Percentiles rank a stretch among this genome's conserved stretches.
phyloP scores from a whole-genome alignment of 176 grass and related monocot species.

The Bolboschoenus planiculmis region DNA sequence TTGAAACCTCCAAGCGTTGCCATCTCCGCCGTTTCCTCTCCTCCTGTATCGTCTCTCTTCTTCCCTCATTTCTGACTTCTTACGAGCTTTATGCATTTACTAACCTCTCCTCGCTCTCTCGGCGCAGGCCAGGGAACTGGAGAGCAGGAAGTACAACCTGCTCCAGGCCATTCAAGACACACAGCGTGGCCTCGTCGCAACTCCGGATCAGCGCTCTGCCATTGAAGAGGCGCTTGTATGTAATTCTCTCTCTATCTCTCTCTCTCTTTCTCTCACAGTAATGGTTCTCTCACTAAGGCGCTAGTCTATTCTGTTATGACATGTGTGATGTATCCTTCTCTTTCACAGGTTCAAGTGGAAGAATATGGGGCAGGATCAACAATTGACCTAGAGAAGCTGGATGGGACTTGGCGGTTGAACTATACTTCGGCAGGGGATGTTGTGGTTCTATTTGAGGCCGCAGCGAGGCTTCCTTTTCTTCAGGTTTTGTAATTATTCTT shows the following conservation, averaged over 20 bases:
- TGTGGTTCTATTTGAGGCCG: slow-evolving; percentile 74
- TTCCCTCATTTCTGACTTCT: not conserved
- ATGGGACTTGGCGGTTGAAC: slow-evolving; percentile 88
- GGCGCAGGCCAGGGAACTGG: slow-evolving; percentile 40
- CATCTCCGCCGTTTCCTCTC: slow-evolving; percentile 8
- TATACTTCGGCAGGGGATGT: slow-evolving; percentile 88
- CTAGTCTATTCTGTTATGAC: not conserved
- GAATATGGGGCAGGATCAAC: slow-evolving; percentile 40
- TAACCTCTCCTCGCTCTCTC: not conserved
- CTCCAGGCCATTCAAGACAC: slow-evolving; percentile 75
- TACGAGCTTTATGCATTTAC: not conserved
- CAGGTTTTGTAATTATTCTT: slow-evolving; percentile 32
- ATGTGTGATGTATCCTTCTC: not conserved
- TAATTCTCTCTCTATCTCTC: not conserved
- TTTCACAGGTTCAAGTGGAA: slow-evolving; percentile 68
- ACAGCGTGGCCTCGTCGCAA: slow-evolving; percentile 48
- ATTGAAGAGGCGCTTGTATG: slow-evolving; percentile 82
- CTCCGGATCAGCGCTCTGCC: slow-evolving; percentile 63
- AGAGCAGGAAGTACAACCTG: slow-evolving; percentile 64
- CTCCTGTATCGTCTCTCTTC: not conserved
- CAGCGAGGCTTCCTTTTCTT: slow-evolving; percentile 63
- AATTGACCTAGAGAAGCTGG: slow-evolving; percentile 58
- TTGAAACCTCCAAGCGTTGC: not conserved
- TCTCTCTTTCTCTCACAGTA: too few species aligned
- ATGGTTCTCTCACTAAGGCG: not conserved